These are phyloP conservation scores for Nemania abortiva DNA, from an alignment of 2,329 filamentous ascomycete genomes.

Conservation along the genomic window DNA sequence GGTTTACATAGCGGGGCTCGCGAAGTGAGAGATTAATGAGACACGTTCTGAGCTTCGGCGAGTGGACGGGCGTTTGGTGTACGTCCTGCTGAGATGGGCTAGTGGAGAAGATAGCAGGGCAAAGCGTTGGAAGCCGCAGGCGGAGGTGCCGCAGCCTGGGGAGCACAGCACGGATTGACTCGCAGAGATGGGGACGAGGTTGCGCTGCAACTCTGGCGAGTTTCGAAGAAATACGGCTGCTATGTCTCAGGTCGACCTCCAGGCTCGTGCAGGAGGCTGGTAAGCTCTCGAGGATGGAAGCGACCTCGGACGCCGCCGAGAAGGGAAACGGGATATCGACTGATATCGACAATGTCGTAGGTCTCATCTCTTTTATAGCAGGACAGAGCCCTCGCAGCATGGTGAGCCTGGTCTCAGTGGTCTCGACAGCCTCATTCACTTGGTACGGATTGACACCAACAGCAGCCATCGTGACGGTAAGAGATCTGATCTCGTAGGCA, in stretches of 20 bases:
- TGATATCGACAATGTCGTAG: constrained; percentile 2
- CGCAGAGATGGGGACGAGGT: constrained; percentile 6
- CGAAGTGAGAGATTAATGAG: constrained; percentile 34
- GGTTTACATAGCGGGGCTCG: constrained; percentile 13
- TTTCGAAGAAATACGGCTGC: too few species aligned
- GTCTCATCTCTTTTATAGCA: background rate
- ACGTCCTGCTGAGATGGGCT: constrained; percentile 14
- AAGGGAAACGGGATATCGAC: too few species aligned
- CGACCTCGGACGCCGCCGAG: background rate
- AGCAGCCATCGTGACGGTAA: background rate
- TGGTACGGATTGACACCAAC: too few species aligned
- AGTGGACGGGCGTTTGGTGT: constrained; percentile 8
- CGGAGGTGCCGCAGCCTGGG: constrained; percentile 26
- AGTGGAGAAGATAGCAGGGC: constrained; percentile 30
- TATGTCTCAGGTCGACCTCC: constrained; percentile 8
- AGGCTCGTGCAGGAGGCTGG: constrained; percentile 4
- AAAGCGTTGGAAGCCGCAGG: constrained; percentile 31
- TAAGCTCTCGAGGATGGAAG: constrained; percentile 2
- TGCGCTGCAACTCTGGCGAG: too few species aligned
- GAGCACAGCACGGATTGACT: constrained; percentile 29
- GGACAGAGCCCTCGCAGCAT: constrained; percentile 8
- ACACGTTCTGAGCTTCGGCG: constrained; percentile 35
- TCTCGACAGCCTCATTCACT: too few species aligned
- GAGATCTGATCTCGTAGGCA: constrained; percentile 7
- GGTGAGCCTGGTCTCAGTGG: too few species aligned